Evolutionary conservation across 805 yeast genomes (phyloP), one percentile per base, ranked within the genome.

Genomic region (Kazachstania bromeliacearum): DNA sequence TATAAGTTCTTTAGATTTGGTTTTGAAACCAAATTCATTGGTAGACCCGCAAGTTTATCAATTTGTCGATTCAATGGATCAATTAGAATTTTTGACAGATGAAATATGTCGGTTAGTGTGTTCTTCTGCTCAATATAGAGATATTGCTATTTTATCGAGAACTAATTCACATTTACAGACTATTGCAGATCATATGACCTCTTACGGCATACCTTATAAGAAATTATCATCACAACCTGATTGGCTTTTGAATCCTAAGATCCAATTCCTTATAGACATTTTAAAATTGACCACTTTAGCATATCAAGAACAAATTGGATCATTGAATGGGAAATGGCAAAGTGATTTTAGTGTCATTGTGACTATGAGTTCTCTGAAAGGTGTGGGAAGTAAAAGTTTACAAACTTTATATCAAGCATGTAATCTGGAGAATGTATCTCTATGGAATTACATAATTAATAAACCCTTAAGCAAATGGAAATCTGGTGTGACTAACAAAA

Each of bases 121-220:
- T 15, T 38, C 48, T 15, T 43, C 55, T 4, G 59, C 45, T 2
- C 27, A 19, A 12, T 28, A 32, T 4, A 43, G 43, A 34, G 61
- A 79, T 49, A 64, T 79, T 47, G 70, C 74, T 0, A 55, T 79
- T 3, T 48, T 79, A 21, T 62, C 76, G 0, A 59, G 72, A 35
- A 65, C 79, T 0, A 79, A 79, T 47, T 55, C 55, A 12, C 75
- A 73, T 33, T 49, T 77, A 6, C 62, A 65, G 9, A 43, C 54
- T 0, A 51, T 74, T 0, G 58, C 57, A 20, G 57, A 55, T 14
- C 52, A 60, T 21, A 55, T 78, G 18, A 56, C 59, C 10, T 43
- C 47, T 13, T 62, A 63, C 40, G 73, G 69, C 2, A 53, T 73
- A n/a, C 63, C 63, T 4, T 55, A 59, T 29, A 57, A 62, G 26